These are phyloP conservation scores for Chlamydomonas schloesseri DNA, from an alignment of 139 green algal species.

Conservation along the genomic window DNA sequence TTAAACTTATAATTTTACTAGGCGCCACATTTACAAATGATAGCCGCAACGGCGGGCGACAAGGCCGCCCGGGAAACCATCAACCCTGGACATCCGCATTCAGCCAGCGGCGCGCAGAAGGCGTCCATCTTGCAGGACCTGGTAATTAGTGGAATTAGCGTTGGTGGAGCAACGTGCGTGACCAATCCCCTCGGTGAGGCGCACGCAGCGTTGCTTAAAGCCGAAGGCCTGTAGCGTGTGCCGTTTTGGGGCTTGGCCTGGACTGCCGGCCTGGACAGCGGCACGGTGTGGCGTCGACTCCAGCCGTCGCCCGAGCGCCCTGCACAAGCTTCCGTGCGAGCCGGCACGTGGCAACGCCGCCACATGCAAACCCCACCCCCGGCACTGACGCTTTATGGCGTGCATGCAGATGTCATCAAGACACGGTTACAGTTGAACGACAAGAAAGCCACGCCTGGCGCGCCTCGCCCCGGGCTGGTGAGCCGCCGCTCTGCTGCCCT, in stretches of 20 bases:
- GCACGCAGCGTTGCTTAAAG: not conserved
- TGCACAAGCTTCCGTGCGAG: not conserved
- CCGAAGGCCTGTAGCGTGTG: not conserved
- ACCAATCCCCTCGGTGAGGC: conserved; percentile 60
- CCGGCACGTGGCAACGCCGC: not conserved
- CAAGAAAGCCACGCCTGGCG: not conserved
- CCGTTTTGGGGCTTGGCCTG: not conserved
- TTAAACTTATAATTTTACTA: no score
- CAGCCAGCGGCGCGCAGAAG: not conserved
- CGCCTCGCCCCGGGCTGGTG: conserved; percentile 23
- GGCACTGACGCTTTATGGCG: not conserved
- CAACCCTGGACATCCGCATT: no score
- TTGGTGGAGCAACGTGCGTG: conserved; percentile 34
- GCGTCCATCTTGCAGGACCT: conserved; percentile 15
- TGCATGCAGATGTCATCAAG: conserved; percentile 50
- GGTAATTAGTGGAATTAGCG: conserved; percentile 33
- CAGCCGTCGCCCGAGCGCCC: no score
- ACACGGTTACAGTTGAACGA: conserved; percentile 44
- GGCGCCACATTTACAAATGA: no score
- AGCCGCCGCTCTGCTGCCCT: no score
- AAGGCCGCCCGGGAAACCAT: no score
- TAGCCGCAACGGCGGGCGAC: no score
- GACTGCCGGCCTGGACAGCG: not conserved
- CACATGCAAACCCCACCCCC: no score
- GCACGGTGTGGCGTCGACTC: no score